A percentile compares a stretch with the other conserved stretches of the same genome.
Conservation (phyloP, 2,329 filamentous ascomycete genomes). For the Beauveria sp. region DNA sequence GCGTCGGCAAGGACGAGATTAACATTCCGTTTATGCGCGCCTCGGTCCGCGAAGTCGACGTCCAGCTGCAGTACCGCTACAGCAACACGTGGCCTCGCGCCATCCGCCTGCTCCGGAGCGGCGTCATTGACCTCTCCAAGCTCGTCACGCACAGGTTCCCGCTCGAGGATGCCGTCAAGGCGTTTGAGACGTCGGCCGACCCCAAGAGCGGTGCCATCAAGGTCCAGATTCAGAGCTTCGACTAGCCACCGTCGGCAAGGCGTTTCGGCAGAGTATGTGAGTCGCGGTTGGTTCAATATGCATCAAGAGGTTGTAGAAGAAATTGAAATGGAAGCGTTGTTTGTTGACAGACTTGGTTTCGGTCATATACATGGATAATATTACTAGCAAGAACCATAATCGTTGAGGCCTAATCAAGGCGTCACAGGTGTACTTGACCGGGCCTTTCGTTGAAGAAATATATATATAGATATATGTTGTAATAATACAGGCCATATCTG, state of each 20-base stretch:
- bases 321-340: background rate
- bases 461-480: too few relatives aligned
- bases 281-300: background rate
- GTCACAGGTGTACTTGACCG: background rate
- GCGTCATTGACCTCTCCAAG: slow-evolving; percentile 71
- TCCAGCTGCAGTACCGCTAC: slow-evolving; percentile 96
- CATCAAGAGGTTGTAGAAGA: background rate
- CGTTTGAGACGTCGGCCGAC: slow-evolving; percentile 82
- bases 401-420: background rate
- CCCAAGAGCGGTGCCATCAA: slow-evolving; percentile 95
- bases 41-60: slow-evolving; percentile 83
- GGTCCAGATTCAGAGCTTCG: slow-evolving; percentile 79
- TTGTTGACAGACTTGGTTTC: background rate
- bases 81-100: slow-evolving; percentile 93
- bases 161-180: slow-evolving; percentile 79
- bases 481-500: too few relatives aligned
- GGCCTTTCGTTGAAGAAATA: too few relatives aligned
- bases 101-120: slow-evolving; percentile 78
- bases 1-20: slow-evolving; percentile 92
- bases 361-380: background rate
- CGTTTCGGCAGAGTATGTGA: too few relatives aligned
- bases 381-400: background rate
- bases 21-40: slow-evolving; percentile 92
- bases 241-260: slow-evolving; percentile 25
- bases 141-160: slow-evolving; percentile 83